Conservation (phyloP, 2,329 filamentous ascomycete species). For the Plectosphaerella sp. region DNA sequence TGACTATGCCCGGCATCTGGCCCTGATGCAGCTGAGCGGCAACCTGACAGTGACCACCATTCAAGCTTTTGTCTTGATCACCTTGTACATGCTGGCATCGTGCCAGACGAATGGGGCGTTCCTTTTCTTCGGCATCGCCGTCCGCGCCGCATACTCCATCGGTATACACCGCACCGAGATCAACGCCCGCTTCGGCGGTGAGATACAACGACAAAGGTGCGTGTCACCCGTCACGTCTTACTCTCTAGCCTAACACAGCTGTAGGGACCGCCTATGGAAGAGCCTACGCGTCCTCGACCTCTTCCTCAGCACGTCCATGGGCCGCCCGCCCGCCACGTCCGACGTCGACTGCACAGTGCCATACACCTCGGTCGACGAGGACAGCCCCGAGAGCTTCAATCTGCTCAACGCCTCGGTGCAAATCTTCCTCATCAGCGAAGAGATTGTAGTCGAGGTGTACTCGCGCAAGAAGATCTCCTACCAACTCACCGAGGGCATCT, state of each 20-base stretch:
- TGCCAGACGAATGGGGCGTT: conserved; percentile 53
- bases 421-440: conserved; percentile 46
- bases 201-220: conserved; percentile 33
- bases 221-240: background rate
- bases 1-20: conserved; percentile 42
- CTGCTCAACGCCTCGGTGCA: conserved; percentile 48
- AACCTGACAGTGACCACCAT: conserved; percentile 45
- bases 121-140: conserved; percentile 49
- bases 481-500: conserved; percentile 49
- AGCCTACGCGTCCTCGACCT: conserved; percentile 47
- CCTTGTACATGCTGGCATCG: conserved; percentile 49
- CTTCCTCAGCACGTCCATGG: conserved; percentile 50
- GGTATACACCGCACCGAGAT: conserved; percentile 50
- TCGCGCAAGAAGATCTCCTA: conserved; percentile 48
- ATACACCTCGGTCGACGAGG: conserved; percentile 28
- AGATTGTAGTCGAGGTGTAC: conserved; percentile 47
- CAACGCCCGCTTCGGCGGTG: conserved; percentile 44
- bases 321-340: conserved; percentile 47
- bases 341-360: conserved; percentile 51
- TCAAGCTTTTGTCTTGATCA: conserved; percentile 45
- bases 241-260: conserved; percentile 3
- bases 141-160: conserved; percentile 47
- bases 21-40: conserved; percentile 37
- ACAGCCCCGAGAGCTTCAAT: conserved; percentile 35
- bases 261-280: conserved; percentile 46